Conservation (phyloP, 2,329 filamentous ascomycete genomes). For the Claviceps humidiphila region DNA sequence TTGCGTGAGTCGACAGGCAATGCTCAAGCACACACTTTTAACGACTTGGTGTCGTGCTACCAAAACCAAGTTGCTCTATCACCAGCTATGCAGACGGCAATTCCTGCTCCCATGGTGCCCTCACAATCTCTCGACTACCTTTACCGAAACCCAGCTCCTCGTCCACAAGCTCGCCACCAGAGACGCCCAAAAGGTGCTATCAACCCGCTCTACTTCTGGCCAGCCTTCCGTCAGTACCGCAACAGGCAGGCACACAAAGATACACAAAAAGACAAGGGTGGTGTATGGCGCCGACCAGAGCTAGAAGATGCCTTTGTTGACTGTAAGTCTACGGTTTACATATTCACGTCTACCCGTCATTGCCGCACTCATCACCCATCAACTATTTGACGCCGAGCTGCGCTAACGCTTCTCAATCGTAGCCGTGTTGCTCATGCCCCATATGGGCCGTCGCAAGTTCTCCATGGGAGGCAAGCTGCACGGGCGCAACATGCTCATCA, state of each 20-base stretch:
- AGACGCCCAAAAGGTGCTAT: constrained; percentile 24
- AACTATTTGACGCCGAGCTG: background rate
- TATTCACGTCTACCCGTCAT: background rate
- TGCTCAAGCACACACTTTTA: constrained; percentile 30
- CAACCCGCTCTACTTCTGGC: constrained; percentile 50
- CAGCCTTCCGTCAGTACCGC: constrained; percentile 52
- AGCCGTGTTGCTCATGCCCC: constrained; percentile 50
- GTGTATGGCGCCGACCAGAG: constrained; percentile 37
- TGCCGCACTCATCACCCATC: too few relatives aligned
- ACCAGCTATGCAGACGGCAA: constrained; percentile 31
- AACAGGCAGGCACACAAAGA: constrained; percentile 52
- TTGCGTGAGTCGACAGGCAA: constrained; percentile 41
- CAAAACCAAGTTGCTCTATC: constrained; percentile 28
- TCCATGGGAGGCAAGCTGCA: constrained; percentile 50
- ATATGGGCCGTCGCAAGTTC: constrained; percentile 54
- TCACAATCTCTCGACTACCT: constrained; percentile 33
- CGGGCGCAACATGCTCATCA: constrained; percentile 58
- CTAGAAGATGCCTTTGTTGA: constrained; percentile 56
- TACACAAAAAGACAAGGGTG: constrained; percentile 44
- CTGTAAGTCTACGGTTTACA: constrained; percentile 29
- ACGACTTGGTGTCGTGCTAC: constrained; percentile 30
- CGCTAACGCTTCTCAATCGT: constrained; percentile 10
- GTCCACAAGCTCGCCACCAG: constrained; percentile 23
- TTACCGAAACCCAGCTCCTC: constrained; percentile 23
- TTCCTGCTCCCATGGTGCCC: constrained; percentile 38